Evolutionary conservation across 2,329 filamentous ascomycete genomes (phyloP).

Genomic region (Aspergillus sergii): DNA sequence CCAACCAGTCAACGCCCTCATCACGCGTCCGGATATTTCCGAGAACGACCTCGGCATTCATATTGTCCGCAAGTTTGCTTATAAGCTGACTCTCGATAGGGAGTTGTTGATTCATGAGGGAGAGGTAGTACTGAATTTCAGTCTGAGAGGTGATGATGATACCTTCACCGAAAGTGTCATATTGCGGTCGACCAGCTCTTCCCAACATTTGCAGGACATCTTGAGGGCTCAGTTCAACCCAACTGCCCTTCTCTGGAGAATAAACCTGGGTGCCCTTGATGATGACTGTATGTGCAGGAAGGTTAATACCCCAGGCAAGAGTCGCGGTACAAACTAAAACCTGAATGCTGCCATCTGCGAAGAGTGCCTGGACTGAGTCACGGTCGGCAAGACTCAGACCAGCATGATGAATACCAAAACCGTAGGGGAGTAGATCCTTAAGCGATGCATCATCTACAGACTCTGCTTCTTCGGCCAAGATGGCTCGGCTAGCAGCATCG

Average conservation of each 20-base stretch:
- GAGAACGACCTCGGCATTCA: conserved; percentile 94
- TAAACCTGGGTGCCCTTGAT: conserved; percentile 99
- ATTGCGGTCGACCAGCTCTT: conserved; percentile 93
- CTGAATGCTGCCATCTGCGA: conserved; percentile 86
- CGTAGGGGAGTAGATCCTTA: conserved; percentile 92
- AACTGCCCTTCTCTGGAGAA: conserved; percentile 96
- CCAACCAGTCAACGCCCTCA: conserved; percentile 98
- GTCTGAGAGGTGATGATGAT: conserved; percentile 96
- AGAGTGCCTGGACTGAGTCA: conserved; percentile 92
- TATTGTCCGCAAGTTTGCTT: conserved; percentile 88
- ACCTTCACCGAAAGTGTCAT: conserved; percentile 95
- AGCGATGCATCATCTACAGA: conserved; percentile 82
- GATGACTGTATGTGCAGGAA: conserved; percentile 96
- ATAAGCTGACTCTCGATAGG: conserved; percentile 97
- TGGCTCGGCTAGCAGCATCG: conserved; percentile 88
- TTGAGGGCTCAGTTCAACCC: conserved; percentile 96
- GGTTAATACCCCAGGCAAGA: conserved; percentile 98
- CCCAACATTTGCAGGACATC: conserved; percentile 99
- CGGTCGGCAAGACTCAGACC: conserved; percentile 96
- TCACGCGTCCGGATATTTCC: conserved; percentile 90
- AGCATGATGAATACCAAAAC: conserved; percentile 97
- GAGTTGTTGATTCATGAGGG: conserved; percentile 92
- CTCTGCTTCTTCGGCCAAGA: conserved; percentile 81
- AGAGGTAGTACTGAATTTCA: conserved; percentile 97
- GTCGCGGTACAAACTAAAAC: conserved; percentile 97